A percentile compares a stretch with the other conserved stretches of the same genome.
These are phyloP conservation scores for Saccharomyces pastorianus DNA, from an alignment of 1,139 yeast genomes.

Conservation along the genomic window DNA sequence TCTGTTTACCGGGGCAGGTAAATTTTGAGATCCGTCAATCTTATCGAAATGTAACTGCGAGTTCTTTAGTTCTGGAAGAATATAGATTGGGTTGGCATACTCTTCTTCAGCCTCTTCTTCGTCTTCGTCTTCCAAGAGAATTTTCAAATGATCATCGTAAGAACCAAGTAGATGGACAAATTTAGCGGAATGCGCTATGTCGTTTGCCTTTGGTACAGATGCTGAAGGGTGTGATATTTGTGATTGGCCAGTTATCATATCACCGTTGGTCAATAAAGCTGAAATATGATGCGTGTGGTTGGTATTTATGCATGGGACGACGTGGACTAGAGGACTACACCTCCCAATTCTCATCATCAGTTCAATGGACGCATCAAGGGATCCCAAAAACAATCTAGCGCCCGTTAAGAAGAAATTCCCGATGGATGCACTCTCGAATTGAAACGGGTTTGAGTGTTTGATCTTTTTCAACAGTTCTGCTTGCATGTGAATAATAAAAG, in stretches of 20 bases:
- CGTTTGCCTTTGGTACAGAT: conserved; percentile 8
- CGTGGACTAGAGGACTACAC: conserved; percentile 47
- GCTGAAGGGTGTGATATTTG: conserved; percentile 78
- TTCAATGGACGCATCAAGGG: conserved; percentile 77
- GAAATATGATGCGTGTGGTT: conserved; percentile 82
- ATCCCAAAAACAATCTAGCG: conserved; percentile 71
- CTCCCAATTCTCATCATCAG: conserved; percentile 60
- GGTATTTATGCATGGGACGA: conserved; percentile 77
- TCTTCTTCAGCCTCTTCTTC: conserved; percentile 37
- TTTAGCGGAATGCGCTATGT: neutral
- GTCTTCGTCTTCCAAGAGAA: neutral
- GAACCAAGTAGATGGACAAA: neutral
- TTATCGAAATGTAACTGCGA: conserved; percentile 71
- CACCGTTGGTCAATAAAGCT: conserved; percentile 63
- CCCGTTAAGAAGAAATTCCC: conserved; percentile 85
- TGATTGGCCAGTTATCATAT: conserved; percentile 82
- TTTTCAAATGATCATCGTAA: neutral
- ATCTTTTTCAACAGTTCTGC: conserved; percentile 67
- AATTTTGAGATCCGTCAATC: conserved; percentile 45
- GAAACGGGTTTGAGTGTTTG: conserved; percentile 48
- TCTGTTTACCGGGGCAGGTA: conserved; percentile 67
- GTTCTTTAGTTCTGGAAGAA: conserved; percentile 67
- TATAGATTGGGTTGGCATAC: conserved; percentile 51
- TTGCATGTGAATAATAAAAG: conserved; percentile 72
- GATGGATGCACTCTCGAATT: conserved; percentile 70